phyloP scores from a whole-genome alignment of 1,284 basidiomycete species.

The Termitomyces sp. region DNA sequence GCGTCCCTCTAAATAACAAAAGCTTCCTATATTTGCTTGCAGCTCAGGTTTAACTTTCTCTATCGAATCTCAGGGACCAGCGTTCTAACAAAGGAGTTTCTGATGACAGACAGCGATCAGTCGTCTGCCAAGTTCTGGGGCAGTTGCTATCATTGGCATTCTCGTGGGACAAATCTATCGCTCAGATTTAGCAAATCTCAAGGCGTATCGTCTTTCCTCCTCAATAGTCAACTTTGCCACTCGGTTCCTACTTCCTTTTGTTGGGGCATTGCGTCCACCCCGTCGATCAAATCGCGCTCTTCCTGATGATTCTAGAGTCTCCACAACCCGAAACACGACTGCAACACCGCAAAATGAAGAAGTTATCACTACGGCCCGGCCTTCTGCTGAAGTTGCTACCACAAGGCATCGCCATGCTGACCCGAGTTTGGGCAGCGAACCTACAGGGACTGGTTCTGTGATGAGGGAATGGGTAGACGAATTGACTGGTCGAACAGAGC shows the following conservation, averaged over 20 bases:
- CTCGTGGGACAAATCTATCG: constrained; percentile 74
- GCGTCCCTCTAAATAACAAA: constrained; percentile 73
- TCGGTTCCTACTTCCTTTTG: constrained; percentile 53
- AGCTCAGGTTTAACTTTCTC: constrained; percentile 44
- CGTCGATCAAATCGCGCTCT: constrained; percentile 40
- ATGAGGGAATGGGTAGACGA: constrained; percentile 82
- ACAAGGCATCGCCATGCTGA: constrained; percentile 18
- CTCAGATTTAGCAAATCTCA: constrained; percentile 72
- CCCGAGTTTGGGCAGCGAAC: constrained; percentile 9
- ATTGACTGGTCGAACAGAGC: constrained; percentile 59
- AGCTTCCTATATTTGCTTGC: constrained; percentile 65
- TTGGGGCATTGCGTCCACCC: constrained; percentile 54
- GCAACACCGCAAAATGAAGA: constrained; percentile 37
- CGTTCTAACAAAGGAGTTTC: constrained; percentile 1
- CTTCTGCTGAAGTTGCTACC: constrained; percentile 22
- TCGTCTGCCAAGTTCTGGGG: constrained; percentile 58
- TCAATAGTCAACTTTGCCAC: constrained; percentile 45
- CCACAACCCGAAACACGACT: constrained; percentile 16
- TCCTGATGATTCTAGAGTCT: constrained; percentile 30
- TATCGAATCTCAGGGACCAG: neutral
- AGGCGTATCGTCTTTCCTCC: constrained; percentile 67
- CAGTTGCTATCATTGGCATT: constrained; percentile 60
- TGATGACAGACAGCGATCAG: constrained; percentile 57
- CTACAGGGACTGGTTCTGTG: constrained; percentile 39
- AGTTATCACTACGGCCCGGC: constrained; percentile 51